Conservation (phyloP, 2,329 filamentous ascomycete genomes). For the Aspergillus ochraceoroseus region DNA sequence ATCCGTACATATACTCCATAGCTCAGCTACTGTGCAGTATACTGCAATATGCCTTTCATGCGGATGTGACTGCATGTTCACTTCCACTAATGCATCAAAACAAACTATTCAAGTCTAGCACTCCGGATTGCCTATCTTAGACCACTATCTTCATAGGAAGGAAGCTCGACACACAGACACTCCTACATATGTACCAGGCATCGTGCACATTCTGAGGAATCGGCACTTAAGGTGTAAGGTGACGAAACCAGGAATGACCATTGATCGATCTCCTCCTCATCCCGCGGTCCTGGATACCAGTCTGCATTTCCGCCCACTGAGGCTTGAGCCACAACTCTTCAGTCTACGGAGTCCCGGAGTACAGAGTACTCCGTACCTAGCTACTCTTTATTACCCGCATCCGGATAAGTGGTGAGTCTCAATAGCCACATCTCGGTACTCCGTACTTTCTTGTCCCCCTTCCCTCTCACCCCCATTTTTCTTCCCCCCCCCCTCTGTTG, state of each 20-base stretch:
- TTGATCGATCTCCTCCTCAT: constrained; percentile 12
- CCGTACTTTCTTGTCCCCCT: too few species aligned
- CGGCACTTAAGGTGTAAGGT: background rate
- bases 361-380: too few species aligned
- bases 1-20: constrained; percentile 6
- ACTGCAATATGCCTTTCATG: too few species aligned
- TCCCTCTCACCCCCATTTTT: background rate
- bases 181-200: constrained; percentile 3
- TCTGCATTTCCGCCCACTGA: constrained; percentile 15
- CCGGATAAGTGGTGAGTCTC: too few species aligned
- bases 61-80: too few species aligned
- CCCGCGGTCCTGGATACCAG: constrained; percentile 19
- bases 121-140: too few species aligned
- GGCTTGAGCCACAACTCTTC: constrained; percentile 12
- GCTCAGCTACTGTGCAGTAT: too few species aligned
- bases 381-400: too few species aligned
- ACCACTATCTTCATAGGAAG: too few species aligned
- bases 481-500: background rate
- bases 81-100: too few species aligned
- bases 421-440: background rate
- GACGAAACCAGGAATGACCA: background rate
- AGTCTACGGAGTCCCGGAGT: constrained; percentile 8
- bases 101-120: too few species aligned
- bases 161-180: background rate
- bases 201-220: background rate